Percentiles rank a stretch among this genome's conserved stretches.
phyloP scores from a whole-genome alignment of 805 yeast species.

The Saturnispora quitensis region DNA sequence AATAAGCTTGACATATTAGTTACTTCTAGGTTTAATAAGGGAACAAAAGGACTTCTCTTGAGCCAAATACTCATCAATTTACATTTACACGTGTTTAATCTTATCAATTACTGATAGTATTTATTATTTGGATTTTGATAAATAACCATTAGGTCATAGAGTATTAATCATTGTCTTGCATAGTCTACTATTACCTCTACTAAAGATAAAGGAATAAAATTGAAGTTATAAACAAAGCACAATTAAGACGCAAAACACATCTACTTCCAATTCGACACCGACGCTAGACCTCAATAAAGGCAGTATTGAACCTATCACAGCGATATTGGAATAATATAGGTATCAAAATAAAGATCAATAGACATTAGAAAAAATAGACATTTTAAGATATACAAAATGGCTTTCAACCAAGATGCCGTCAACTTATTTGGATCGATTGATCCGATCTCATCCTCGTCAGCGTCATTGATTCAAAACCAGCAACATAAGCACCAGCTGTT shows the following conservation, averaged over 20 bases:
- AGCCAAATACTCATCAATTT: neutral
- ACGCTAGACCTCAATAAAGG: neutral
- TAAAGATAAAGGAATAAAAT: neutral
- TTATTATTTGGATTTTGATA: neutral
- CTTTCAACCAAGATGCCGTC: conserved; percentile 6
- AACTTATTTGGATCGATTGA: conserved; percentile 3
- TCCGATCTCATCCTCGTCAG: conserved; percentile 1
- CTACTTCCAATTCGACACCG: too few relatives aligned
- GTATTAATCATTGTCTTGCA: neutral
- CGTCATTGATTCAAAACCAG: conserved; percentile 5
- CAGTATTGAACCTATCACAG: neutral
- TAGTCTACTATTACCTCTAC: neutral
- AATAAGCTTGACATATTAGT: neutral
- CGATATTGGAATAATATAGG: neutral
- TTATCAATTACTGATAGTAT: neutral
- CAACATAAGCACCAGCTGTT: conserved; percentile 3
- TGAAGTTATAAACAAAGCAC: neutral
- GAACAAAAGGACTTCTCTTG: neutral
- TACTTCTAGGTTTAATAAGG: neutral
- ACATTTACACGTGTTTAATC: neutral
- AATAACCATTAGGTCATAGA: neutral
- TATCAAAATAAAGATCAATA: neutral
- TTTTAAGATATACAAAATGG: neutral
- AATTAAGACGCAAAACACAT: too few relatives aligned
- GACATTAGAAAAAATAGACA: neutral